Conservation (phyloP, 2,329 filamentous ascomycete species). For the Colletotrichum liriopes region DNA sequence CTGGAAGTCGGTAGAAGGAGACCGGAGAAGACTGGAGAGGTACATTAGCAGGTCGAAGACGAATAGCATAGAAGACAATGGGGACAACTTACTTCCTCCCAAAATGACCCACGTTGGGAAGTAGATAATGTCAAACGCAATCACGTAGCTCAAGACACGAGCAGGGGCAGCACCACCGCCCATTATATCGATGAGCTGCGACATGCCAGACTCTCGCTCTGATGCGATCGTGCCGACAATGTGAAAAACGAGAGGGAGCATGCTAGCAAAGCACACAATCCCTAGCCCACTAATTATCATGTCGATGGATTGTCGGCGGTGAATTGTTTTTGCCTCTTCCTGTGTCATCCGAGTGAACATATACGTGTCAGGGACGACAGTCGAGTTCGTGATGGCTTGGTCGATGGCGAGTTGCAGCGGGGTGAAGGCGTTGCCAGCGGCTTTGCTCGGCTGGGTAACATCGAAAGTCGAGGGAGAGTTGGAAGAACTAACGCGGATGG, state of each 20-base stretch:
- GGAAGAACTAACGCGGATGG: too few species aligned
- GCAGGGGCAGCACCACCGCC: conserved; percentile 59
- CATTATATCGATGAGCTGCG: conserved; percentile 83
- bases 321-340: not conserved
- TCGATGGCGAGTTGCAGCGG: conserved; percentile 19
- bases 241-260: conserved; percentile 79
- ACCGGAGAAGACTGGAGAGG: too few species aligned
- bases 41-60: too few species aligned
- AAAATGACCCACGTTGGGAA: too few species aligned
- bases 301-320: not conserved
- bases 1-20: conserved; percentile 40
- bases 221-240: conserved; percentile 78
- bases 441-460: conserved; percentile 6
- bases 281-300: not conserved
- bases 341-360: conserved; percentile 20
- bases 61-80: too few species aligned
- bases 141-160: conserved; percentile 74
- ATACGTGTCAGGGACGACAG: conserved; percentile 9
- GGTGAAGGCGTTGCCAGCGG: conserved; percentile 1
- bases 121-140: conserved; percentile 75
- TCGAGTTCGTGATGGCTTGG: conserved; percentile 26
- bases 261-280: conserved; percentile 75
- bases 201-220: conserved; percentile 80
- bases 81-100: too few species aligned
- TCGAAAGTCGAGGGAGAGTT: not conserved